Conservation (phyloP, 495 filamentous ascomycete species). For the Astrocystis sublimbata region DNA sequence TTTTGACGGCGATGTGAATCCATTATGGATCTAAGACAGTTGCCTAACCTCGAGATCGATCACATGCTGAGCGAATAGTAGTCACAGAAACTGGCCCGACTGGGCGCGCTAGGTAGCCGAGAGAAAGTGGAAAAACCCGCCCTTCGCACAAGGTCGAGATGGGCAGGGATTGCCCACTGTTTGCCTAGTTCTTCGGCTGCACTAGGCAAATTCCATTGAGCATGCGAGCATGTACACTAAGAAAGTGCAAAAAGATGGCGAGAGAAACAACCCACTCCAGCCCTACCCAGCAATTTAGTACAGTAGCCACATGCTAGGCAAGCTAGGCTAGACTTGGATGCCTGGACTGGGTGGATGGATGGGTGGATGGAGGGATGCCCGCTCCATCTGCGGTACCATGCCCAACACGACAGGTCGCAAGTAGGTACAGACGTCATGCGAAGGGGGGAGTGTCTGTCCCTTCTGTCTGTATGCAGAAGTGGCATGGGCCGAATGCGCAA, state of each 20-base stretch:
- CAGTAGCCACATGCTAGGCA: background rate
- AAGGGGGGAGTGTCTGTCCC: no score
- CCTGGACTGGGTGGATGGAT: no score
- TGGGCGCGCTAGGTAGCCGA: background rate
- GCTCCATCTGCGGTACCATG: background rate
- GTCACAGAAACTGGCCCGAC: background rate
- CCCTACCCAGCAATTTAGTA: background rate
- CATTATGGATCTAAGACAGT: background rate
- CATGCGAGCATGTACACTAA: no score
- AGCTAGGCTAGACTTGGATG: no score
- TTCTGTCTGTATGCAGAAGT: constrained; percentile 5
- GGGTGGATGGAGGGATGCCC: no score
- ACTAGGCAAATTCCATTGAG: no score
- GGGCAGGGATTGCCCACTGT: background rate
- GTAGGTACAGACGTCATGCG: constrained; percentile 3
- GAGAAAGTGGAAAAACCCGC: constrained; percentile 14
- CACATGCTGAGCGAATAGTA: background rate
- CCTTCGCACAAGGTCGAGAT: background rate
- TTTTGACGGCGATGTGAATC: background rate
- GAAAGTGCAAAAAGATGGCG: background rate
- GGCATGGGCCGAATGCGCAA: constrained; percentile 7
- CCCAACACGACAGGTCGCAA: background rate
- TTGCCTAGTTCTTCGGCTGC: constrained; percentile 7
- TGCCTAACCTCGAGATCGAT: background rate
- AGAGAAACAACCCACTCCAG: background rate